Evolutionary conservation across 352 stramenopile genomes (phyloP), one percentile per base, ranked within the genome.

Genomic region (Phytopythium boreale): DNA sequence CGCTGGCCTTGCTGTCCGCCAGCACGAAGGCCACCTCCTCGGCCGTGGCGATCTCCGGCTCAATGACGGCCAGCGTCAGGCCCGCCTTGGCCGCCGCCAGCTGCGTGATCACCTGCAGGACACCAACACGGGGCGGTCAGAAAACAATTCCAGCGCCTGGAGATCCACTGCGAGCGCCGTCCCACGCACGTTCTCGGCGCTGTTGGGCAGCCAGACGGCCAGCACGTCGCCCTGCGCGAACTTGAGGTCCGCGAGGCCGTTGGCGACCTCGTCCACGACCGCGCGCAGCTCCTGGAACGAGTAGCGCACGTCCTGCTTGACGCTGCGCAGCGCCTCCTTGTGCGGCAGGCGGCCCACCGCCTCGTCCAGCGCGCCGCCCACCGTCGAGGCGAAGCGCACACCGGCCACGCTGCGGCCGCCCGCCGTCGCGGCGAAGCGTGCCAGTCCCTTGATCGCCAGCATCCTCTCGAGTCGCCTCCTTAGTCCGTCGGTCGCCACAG

Each of bases 201-300:
- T 92, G 73, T 94, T 94, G 46, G 88, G 87, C 55, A 96, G 75
- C 88, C 88, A 96, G 17, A 96, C 56, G 0, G 88, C 88, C 49
- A 96, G 73, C 63, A 93, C 86, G 59, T 94, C 82, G 26, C 84
- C 82, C 47, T 70, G 59, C 64, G 79, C 69, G 69, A 96, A 87
- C 66, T 90, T 68, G 59, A 95, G 74, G 64, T 83, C 82, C 59
- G 88, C 61, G 60, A 96, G 82, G 19, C 88, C 86, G 70, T 90
- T 86, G 56, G 86, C 84, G 43, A 95, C 56, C 60, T 96, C 84
- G 68, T 91, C 77, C 56, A 94, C 88, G 26, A 70, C 71, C 29
- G 72, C 67, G 55, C 85, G 75, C n/a, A 96, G 82, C 68, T 96
- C 86, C 72, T 90, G 77, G 75, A 88, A 96, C 63, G 84, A 94